These are phyloP conservation scores for Delitschia confertaspora DNA, from an alignment of 495 filamentous ascomycete genomes.

Conservation along the genomic window DNA sequence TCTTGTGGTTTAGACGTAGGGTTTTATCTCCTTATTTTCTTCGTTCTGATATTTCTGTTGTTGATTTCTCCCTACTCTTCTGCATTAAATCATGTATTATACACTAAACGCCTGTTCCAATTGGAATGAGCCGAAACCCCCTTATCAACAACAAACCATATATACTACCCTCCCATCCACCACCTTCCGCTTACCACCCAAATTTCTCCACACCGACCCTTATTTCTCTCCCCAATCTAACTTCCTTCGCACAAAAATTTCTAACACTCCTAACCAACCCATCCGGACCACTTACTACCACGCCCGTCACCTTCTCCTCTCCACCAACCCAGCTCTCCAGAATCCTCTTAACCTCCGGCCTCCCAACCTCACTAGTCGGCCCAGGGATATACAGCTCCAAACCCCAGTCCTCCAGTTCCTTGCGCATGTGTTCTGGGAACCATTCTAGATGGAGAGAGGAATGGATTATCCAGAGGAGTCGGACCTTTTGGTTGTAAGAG, in stretches of 20 bases:
- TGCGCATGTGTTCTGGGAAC: conserved; percentile 41
- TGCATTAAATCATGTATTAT: no score
- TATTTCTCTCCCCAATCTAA: conserved; percentile 28
- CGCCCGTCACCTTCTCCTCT: conserved; percentile 33
- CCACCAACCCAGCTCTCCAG: conserved; percentile 33
- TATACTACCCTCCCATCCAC: no score
- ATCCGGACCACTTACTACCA: conserved; percentile 49
- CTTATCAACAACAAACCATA: no score
- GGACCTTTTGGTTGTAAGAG: conserved; percentile 30
- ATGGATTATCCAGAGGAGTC: conserved; percentile 52
- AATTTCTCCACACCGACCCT: conserved; percentile 34
- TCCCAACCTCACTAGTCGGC: conserved; percentile 43
- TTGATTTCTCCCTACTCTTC: no score
- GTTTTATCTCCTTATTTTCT: no score
- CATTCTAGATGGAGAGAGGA: conserved; percentile 42
- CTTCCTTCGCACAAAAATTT: conserved; percentile 43
- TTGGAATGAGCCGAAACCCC: no score
- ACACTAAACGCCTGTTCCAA: no score
- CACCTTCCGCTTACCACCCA: conserved; percentile 28
- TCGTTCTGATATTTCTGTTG: no score
- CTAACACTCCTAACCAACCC: conserved; percentile 43
- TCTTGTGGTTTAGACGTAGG: no score
- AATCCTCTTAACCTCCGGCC: conserved; percentile 41
- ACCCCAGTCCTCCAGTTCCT: conserved; percentile 39
- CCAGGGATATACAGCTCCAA: conserved; percentile 43